Evolutionary conservation across 352 stramenopile genomes (phyloP).

Genomic region (Phytopythium boreale): DNA sequence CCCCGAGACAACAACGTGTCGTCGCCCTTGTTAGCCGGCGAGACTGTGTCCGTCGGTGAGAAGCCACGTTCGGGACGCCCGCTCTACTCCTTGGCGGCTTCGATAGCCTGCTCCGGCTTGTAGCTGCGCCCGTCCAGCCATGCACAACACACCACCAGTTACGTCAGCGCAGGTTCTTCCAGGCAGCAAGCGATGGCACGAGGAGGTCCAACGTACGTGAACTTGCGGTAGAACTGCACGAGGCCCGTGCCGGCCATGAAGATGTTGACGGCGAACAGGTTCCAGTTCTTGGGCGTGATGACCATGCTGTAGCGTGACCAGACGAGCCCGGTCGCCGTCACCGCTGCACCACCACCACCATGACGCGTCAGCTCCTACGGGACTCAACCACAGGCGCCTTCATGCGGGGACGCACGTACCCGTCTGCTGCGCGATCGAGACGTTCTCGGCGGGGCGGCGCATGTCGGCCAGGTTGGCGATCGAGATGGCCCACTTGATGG

Average conservation of each 20-base stretch:
- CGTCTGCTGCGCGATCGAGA: constrained; percentile 80
- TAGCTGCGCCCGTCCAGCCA: constrained; percentile 15
- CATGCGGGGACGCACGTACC: constrained; percentile 16
- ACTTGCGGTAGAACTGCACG: constrained; percentile 82
- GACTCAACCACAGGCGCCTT: not conserved
- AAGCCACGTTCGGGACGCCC: not conserved
- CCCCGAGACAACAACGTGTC: not conserved
- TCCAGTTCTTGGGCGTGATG: constrained; percentile 88
- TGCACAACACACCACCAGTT: not conserved
- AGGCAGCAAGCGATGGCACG: not conserved
- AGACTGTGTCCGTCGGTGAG: not conserved
- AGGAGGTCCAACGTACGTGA: constrained; percentile 29
- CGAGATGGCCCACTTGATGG: constrained; percentile 87
- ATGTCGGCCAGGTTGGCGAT: constrained; percentile 87
- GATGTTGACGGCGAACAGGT: constrained; percentile 83
- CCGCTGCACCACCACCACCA: constrained; percentile 20
- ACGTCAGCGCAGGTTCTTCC: not conserved
- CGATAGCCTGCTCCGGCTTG: constrained; percentile 10
- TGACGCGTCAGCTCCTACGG: not conserved
- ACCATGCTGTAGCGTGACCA: constrained; percentile 85
- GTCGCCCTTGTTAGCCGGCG: not conserved
- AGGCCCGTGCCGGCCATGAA: constrained; percentile 81
- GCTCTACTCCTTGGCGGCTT: constrained; percentile 13
- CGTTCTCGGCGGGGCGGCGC: constrained; percentile 66
- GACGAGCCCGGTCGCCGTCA: constrained; percentile 72